These are phyloP conservation scores for Conoideocrella luteorostrata DNA, from an alignment of 2,329 filamentous ascomycete species.

Conservation along the genomic window DNA sequence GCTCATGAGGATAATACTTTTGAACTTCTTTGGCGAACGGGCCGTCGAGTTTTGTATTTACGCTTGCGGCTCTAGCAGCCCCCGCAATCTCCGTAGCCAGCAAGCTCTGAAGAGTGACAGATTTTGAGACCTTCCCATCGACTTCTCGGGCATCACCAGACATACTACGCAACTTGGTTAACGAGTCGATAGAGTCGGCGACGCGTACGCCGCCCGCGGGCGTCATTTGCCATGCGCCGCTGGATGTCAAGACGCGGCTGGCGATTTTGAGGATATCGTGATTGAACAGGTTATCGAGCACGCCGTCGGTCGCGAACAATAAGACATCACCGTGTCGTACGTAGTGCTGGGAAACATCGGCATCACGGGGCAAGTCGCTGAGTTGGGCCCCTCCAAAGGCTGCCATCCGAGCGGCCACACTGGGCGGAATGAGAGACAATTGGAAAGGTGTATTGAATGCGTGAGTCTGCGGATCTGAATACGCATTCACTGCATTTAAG, in stretches of 20 bases:
- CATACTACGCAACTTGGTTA: conserved; percentile 23
- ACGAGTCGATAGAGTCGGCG: conserved; percentile 50
- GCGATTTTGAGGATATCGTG: conserved; percentile 81
- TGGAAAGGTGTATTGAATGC: conserved; percentile 98
- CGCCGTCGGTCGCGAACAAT: conserved; percentile 89
- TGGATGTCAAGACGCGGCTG: conserved; percentile 65
- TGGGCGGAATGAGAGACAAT: conserved; percentile 77
- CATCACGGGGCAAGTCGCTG: conserved; percentile 77
- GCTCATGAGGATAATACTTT: conserved; percentile 76
- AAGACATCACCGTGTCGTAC: conserved; percentile 88
- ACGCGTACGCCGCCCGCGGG: conserved; percentile 55
- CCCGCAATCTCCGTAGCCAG: conserved; percentile 73
- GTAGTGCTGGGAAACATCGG: conserved; percentile 67
- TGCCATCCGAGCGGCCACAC: conserved; percentile 70
- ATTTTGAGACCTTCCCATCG: conserved; percentile 18
- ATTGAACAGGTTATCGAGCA: conserved; percentile 92
- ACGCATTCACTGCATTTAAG: conserved; percentile 75
- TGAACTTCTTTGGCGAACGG: conserved; percentile 95
- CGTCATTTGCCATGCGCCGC: conserved; percentile 67
- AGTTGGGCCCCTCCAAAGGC: conserved; percentile 79
- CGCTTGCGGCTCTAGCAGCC: conserved; percentile 78
- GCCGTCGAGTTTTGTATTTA: conserved; percentile 75
- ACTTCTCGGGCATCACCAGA: conserved; percentile 10
- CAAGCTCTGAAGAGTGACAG: conserved; percentile 62
- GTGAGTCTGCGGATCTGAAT: conserved; percentile 84